Conservation (phyloP, 1,139 yeast genomes). For the Wickerhamiella infanticola region DNA sequence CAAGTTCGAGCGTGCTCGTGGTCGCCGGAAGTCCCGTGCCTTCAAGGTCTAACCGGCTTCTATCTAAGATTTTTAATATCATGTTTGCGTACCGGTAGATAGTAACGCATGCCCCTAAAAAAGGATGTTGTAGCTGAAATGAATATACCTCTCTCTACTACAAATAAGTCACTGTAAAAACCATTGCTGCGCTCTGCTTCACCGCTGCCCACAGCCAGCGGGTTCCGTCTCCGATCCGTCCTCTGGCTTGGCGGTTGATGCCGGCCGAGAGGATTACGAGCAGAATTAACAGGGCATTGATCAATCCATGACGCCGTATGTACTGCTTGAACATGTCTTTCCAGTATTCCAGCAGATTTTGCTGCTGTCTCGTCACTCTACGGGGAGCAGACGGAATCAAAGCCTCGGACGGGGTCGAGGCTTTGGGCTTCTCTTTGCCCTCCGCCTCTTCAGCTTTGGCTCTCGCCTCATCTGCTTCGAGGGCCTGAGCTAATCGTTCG, state of each 20-base stretch:
- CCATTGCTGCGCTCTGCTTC: slow-evolving; percentile 10
- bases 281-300: slow-evolving; percentile 8
- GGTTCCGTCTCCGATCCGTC: slow-evolving; percentile 2
- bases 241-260: slow-evolving; percentile 7
- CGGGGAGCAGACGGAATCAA: not conserved
- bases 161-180: slow-evolving; percentile 13
- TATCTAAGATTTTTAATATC: slow-evolving; percentile 3
- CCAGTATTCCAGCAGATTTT: slow-evolving; percentile 7
- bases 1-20: slow-evolving; percentile 99
- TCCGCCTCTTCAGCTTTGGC: not conserved
- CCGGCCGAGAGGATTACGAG: slow-evolving; percentile 7
- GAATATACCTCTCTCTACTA: not conserved
- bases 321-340: slow-evolving; percentile 5
- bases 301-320: slow-evolving; percentile 11
- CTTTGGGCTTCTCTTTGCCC: not conserved
- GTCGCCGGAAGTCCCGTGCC: slow-evolving; percentile 98
- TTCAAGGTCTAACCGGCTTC: slow-evolving; percentile 77
- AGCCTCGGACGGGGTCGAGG: not conserved
- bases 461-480: not conserved
- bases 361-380: not conserved
- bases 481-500: not conserved
- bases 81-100: not conserved
- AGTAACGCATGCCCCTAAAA: not conserved
- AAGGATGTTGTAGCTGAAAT: too few relatives aligned
- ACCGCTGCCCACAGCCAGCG: slow-evolving; percentile 11